These are phyloP conservation scores for Boletus coccyginus DNA, from an alignment of 768 basidiomycete species.

Conservation along the genomic window DNA sequence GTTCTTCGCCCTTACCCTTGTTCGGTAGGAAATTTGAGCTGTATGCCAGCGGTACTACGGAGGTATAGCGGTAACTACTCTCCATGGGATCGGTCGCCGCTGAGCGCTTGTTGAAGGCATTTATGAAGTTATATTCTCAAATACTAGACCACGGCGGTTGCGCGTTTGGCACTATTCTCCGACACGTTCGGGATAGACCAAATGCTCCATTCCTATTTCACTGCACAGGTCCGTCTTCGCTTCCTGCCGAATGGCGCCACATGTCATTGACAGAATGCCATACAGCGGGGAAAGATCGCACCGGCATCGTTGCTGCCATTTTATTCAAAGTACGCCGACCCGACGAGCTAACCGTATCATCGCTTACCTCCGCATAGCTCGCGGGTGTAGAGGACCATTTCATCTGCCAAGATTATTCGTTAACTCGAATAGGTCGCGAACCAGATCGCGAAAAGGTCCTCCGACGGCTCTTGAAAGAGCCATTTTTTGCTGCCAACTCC, in stretches of 20 bases:
- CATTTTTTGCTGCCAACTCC: conserved; percentile 68
- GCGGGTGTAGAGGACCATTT: conserved; percentile 64
- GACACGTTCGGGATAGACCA: conserved; percentile 71
- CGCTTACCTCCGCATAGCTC: conserved; percentile 43
- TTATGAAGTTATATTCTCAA: conserved; percentile 78
- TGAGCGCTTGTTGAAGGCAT: conserved; percentile 48
- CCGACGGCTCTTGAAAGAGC: conserved; percentile 63
- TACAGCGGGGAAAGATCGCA: conserved; percentile 78
- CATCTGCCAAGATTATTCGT: conserved; percentile 71
- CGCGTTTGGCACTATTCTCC: conserved; percentile 68
- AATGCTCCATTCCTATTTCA: conserved; percentile 67
- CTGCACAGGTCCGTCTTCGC: conserved; percentile 54
- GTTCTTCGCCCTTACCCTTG: conserved; percentile 3
- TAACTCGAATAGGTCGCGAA: conserved; percentile 78
- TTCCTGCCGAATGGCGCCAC: not conserved
- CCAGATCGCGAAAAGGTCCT: conserved; percentile 72
- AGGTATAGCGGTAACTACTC: conserved; percentile 41
- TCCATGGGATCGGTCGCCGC: not conserved
- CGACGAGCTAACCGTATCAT: not conserved
- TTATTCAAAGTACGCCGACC: conserved; percentile 53
- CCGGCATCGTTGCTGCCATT: conserved; percentile 72
- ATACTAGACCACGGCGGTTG: conserved; percentile 71
- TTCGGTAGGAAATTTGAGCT: conserved; percentile 44
- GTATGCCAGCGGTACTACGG: conserved; percentile 78
- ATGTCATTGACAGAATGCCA: not conserved